Conservation (phyloP, 2,329 filamentous ascomycete genomes). For the Scytalidium sp. region DNA sequence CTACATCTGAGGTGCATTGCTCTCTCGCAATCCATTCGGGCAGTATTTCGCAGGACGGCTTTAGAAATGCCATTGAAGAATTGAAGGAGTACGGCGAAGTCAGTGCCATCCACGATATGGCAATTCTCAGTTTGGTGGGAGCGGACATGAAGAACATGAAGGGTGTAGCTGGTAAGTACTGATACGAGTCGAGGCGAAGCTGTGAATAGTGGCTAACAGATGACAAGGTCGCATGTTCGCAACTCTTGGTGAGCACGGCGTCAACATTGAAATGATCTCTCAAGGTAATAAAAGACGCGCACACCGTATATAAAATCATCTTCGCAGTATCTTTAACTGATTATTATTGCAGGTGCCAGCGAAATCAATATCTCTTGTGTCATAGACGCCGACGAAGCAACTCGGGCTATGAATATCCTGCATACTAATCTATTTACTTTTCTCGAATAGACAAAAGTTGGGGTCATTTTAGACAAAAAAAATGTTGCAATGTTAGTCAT, state of each 20-base stretch:
- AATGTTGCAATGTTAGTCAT: neutral
- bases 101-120: slow-evolving; percentile 87
- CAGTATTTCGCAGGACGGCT: slow-evolving; percentile 57
- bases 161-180: slow-evolving; percentile 77
- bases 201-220: neutral
- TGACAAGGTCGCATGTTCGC: slow-evolving; percentile 68
- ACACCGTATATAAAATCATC: slow-evolving; percentile 20
- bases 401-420: slow-evolving; percentile 90
- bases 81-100: slow-evolving; percentile 82
- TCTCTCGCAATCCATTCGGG: slow-evolving; percentile 94
- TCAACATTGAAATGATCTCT: slow-evolving; percentile 99
- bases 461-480: neutral
- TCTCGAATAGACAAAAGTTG: slow-evolving; percentile 52
- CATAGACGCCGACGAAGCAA: slow-evolving; percentile 86
- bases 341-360: slow-evolving; percentile 66
- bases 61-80: slow-evolving; percentile 67
- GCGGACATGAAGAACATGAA: slow-evolving; percentile 98
- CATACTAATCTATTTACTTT: slow-evolving; percentile 98
- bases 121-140: slow-evolving; percentile 90
- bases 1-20: slow-evolving; percentile 93
- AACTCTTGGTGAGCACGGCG: slow-evolving; percentile 84
- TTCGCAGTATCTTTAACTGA: neutral
- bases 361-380: slow-evolving; percentile 99
- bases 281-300: slow-evolving; percentile 69
- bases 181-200: neutral